Evolutionary conservation across 1,284 basidiomycete genomes (phyloP).

Genomic region (Apiotrichum siamense): DNA sequence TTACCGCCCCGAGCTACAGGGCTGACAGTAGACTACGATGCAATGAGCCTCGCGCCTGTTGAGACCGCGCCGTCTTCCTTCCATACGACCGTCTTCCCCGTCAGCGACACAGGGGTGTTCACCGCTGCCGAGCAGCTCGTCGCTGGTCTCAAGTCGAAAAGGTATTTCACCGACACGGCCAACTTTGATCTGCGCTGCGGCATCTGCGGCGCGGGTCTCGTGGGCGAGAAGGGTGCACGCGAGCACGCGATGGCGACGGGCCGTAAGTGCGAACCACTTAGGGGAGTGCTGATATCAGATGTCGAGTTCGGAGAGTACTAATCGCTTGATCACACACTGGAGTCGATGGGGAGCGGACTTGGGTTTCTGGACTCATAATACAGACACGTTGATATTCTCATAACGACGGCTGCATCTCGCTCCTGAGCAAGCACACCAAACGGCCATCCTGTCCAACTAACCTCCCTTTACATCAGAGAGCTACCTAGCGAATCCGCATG

Average conservation of each 20-base stretch:
- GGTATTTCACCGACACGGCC: constrained; percentile 81
- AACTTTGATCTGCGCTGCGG: constrained; percentile 71
- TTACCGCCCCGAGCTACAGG: not conserved
- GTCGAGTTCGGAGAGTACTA: constrained; percentile 78
- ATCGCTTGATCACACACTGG: too few relatives aligned
- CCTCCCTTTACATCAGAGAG: too few relatives aligned
- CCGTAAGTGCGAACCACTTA: constrained; percentile 52
- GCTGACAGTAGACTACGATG: constrained; percentile 64
- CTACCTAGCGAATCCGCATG: too few relatives aligned
- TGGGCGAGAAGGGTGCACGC: constrained; percentile 85
- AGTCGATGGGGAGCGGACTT: too few relatives aligned
- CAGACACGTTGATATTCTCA: too few relatives aligned
- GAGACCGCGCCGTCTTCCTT: constrained; percentile 69
- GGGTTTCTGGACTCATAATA: too few relatives aligned
- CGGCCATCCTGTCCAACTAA: too few relatives aligned
- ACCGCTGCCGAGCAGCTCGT: constrained; percentile 66
- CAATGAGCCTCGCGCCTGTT: constrained; percentile 71
- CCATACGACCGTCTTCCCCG: constrained; percentile 78
- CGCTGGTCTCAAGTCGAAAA: constrained; percentile 61
- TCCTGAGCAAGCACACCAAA: too few relatives aligned
- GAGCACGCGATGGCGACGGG: constrained; percentile 79
- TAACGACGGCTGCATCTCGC: too few relatives aligned
- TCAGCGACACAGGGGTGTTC: constrained; percentile 56
- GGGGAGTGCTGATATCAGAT: constrained; percentile 25
- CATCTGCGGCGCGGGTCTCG: constrained; percentile 58